Base-by-base conservation (phyloP, 1,284 basidiomycete genomes). In the Stygiomarasmius scandens region DNA sequence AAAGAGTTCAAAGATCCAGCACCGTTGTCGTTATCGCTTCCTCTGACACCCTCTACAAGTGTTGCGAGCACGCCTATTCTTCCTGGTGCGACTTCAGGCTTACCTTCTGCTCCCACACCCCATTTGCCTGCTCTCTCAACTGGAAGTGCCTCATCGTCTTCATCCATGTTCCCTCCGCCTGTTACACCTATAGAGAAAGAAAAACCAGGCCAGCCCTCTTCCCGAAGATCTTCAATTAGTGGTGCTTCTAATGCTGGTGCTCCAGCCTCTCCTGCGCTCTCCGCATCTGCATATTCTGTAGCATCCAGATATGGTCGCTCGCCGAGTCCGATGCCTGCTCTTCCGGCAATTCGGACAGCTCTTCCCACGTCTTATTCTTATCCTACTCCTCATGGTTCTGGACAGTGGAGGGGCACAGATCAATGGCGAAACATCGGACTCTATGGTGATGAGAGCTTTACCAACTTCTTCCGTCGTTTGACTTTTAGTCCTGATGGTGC, bases 401-500 rank as follows among this genome's bases (percentile, higher is more conserved):
- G 46, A 25, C 58, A 44, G 29, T 57, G 58, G 55, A 58, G 49
- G 44, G 47, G 43, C 32, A 29, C 52, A 12, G 58, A 60, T 27
- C 58, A 60, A 24, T 51, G 54, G 62, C 77, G 77, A 77, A 23
- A 22, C 75, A 81, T 87, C 47, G 84, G 83, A 59, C 77, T 99
- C 24, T 99, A 98, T 66, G 95, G 96, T 45, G 96, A 99, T 70
- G 96, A 98, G 72, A 93, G 89, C 64, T 95, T 88, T 67, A 96
- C 93, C 2, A 95, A 96, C 64, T 99, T 99, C 78, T 99, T 98
- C 82, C 82, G 97, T 27, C 84, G 96, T 25, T 77, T 99, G 55
- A 89, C 89, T 3, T 99, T 98, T 75, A 96, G 94, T 58, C 93
- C 96, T 1, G 96, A 99, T 69, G 96, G 97, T 0, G 92, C 88